Base-by-base conservation (phyloP, 2,329 filamentous ascomycete species). In the Sporothrix pseudoabietina region DNA sequence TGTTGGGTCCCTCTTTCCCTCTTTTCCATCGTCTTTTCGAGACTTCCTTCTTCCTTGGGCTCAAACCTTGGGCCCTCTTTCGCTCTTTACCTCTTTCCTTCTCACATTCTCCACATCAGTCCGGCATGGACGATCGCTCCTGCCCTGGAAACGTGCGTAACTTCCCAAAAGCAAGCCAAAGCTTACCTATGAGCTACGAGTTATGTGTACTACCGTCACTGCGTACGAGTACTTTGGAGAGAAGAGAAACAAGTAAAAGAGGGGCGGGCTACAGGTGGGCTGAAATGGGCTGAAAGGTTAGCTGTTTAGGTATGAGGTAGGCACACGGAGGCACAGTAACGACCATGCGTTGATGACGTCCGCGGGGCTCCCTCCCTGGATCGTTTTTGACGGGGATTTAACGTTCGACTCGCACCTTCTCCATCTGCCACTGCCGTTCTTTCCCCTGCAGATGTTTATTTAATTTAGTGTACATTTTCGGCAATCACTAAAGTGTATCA, bases 281-380 rank as follows among this genome's bases (percentile, higher is more conserved):
- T 65, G 35, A 65, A 65, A 44, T 26, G 59, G 39, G 39, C 35
- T 65, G 32, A 59, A 59, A 35, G 4, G 35, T 4, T 35, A 35
- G 35, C 35, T 35, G 35, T 35, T 35, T 8, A 35, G 35, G 35
- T 26, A 26, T 26, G 35, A 52, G 47, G 16, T n/a, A 52, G 47
- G 47, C 47, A 52, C 14, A 12, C 26, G 22, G 16, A 39, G 39
- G 10, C 41, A 52, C 66, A 44, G 65, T 35, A 69, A 54, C 65
- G 39, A 49, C 61, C 61, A 30, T 16, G 39, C 22, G 14, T 2
- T 47, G 30, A 65, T 71, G 70, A 71, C 70, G 70, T 71, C 57
- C 22, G 70, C 70, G 70, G 70, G 70, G 69, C 41, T 39, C 26
- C 19, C 59, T 44, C 59, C 32, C 19, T 63, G 19, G 19, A 19